A percentile compares a stretch with the other conserved stretches of the same genome.
Conservation (phyloP, 208 protist species). For the Trypanosoma brucei region DNA sequence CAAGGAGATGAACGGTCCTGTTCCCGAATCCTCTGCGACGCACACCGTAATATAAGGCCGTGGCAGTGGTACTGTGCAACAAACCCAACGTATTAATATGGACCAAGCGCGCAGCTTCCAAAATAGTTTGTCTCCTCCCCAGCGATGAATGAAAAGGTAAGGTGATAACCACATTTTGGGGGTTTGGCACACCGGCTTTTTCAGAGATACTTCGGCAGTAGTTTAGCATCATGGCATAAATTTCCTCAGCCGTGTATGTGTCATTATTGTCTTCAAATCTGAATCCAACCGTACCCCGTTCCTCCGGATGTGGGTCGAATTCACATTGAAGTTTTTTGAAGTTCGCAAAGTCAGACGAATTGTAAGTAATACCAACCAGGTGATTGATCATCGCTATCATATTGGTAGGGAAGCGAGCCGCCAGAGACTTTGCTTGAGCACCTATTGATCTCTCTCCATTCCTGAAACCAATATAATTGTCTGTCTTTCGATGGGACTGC, state of each 20-base stretch:
- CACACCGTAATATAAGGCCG: slow-evolving; percentile 85
- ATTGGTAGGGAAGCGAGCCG: slow-evolving; percentile 82
- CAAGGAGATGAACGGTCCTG: slow-evolving; percentile 55
- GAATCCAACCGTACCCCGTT: slow-evolving; percentile 43
- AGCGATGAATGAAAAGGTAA: slow-evolving; percentile 85
- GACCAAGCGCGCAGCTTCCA: slow-evolving; percentile 86
- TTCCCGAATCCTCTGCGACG: slow-evolving; percentile 77
- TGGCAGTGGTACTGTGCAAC: slow-evolving; percentile 89
- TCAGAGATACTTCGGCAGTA: slow-evolving; percentile 51
- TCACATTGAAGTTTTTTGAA: slow-evolving; percentile 39
- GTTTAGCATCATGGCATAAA: slow-evolving; percentile 83
- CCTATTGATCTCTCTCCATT: slow-evolving; percentile 89
- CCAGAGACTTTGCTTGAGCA: slow-evolving; percentile 78
- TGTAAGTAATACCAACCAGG: slow-evolving; percentile 40
- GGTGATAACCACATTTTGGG: slow-evolving; percentile 82
- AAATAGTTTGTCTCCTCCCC: slow-evolving; percentile 70
- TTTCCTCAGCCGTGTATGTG: slow-evolving; percentile 78
- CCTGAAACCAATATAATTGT: slow-evolving; percentile 88
- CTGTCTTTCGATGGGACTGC: slow-evolving; percentile 89
- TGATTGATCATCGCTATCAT: slow-evolving; percentile 63
- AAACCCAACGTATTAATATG: slow-evolving; percentile 82
- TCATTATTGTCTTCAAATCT: slow-evolving; percentile 40
- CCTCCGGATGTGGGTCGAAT: slow-evolving; percentile 24
- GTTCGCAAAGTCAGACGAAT: slow-evolving; percentile 23
- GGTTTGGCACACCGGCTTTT: slow-evolving; percentile 43